Base-by-base conservation (phyloP, 306 rosid genomes). In the Quercus glauca region DNA sequence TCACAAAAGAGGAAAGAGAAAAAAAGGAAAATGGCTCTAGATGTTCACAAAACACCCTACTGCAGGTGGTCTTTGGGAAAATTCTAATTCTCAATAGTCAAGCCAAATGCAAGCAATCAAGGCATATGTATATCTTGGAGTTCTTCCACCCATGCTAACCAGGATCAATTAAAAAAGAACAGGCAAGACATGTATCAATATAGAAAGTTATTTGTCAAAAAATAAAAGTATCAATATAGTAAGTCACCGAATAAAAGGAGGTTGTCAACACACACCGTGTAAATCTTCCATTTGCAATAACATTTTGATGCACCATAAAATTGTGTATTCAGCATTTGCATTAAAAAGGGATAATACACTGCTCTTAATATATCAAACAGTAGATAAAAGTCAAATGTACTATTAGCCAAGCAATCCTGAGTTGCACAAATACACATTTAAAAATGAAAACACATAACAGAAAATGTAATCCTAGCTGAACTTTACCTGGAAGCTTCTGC, bases 401-500 rank as follows among this genome's bases (percentile, higher is more conserved):
- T 19, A 23, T 12, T 23, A 67, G 23, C 2, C 41, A 68, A 35
- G 55, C 20, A 25, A 26, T 5, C 53, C 41, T 26, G 37, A 11
- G 49, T 33, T 25, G 9, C 73, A 49, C 37, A 65, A 12, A 60
- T 35, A 15, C n/a, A 19, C 26, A 49, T 31, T 56, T 3, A 33
- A 76, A 63, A 15, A 73, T 5, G 3, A 74, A 15, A 21, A 57
- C 41, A 53, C 20, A 57, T 60, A 76, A 74, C 14, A 19, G 45
- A 67, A 4, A 79, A 58, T 64, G 57, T 41, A 35, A 51, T 61
- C 75, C 37, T 14, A 18, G 23, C 57, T 63, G 13, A 80, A 55
- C 73, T 71, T 83, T 85, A 96, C 99, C 99, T 83, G 99, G 99
- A 87, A 96, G 97, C 78, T 89, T 96, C 75, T 89, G 91, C 53